Conservation (phyloP, 2,329 filamentous ascomycete species). For the Neopestalotiopsis sp. region DNA sequence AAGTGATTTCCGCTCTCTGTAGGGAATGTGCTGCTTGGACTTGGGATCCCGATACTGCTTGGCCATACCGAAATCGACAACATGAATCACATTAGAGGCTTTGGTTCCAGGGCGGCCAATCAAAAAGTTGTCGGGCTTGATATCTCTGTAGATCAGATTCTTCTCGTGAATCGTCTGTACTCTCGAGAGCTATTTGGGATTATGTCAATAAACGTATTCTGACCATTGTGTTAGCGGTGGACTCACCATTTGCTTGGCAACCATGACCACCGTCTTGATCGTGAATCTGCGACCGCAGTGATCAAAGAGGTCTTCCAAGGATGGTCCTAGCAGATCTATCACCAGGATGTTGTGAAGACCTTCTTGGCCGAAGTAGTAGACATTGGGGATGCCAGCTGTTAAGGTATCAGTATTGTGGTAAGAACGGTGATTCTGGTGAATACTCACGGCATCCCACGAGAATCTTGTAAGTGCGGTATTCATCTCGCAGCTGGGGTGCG, state of each 20-base stretch:
- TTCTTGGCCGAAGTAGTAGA: slow-evolving; percentile 99
- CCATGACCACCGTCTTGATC: slow-evolving; percentile 98
- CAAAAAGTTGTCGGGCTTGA: slow-evolving; percentile 99
- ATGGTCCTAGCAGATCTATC: slow-evolving; percentile 93
- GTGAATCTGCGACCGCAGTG: slow-evolving; percentile 95
- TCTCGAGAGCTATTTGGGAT: slow-evolving; percentile 71
- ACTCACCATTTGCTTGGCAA: slow-evolving; percentile 95
- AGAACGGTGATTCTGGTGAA: slow-evolving; percentile 23
- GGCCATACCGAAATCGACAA: slow-evolving; percentile 99
- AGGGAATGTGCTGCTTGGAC: slow-evolving; percentile 98
- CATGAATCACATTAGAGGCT: slow-evolving; percentile 96
- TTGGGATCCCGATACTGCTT: slow-evolving; percentile 99
- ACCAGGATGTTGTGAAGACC: slow-evolving; percentile 98
- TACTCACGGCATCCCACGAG: slow-evolving; percentile 97
- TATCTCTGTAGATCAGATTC: slow-evolving; percentile 98
- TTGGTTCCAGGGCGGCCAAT: slow-evolving; percentile 93
- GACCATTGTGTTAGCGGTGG: neutral
- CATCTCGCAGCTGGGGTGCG: slow-evolving; percentile 95
- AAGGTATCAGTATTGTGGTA: slow-evolving; percentile 29
- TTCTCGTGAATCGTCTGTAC: slow-evolving; percentile 97
- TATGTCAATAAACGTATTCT: slow-evolving; percentile 32
- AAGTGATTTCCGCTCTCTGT: slow-evolving; percentile 93
- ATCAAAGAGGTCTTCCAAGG: slow-evolving; percentile 95
- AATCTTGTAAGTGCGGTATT: slow-evolving; percentile 99
- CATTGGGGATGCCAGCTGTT: slow-evolving; percentile 95